phyloP scores from a whole-genome alignment of 805 yeast genomes.

The Saturnispora silvae region DNA sequence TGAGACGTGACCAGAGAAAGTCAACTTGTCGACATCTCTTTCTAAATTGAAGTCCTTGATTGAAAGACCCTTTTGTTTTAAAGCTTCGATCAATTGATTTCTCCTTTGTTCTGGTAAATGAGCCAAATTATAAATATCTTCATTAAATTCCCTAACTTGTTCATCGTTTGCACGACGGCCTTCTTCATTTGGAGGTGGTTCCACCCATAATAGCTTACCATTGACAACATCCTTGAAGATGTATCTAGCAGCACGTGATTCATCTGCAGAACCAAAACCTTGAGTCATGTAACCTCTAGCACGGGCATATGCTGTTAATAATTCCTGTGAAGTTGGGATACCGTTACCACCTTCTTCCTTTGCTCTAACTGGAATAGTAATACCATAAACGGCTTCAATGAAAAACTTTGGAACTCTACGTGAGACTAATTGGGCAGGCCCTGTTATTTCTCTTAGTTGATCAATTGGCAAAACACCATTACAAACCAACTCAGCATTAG shows the following conservation, averaged over 20 bases:
- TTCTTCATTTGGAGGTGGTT: conserved; percentile 77
- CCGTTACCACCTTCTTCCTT: conserved; percentile 85
- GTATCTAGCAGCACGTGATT: conserved; percentile 86
- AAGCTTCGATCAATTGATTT: conserved; percentile 59
- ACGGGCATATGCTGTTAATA: conserved; percentile 85
- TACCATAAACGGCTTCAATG: conserved; percentile 89
- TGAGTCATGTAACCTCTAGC: conserved; percentile 97
- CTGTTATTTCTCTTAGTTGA: conserved; percentile 85
- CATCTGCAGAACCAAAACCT: conserved; percentile 95
- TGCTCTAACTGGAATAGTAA: conserved; percentile 67
- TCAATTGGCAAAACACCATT: conserved; percentile 98
- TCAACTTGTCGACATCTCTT: conserved; percentile 57
- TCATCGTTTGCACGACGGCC: conserved; percentile 42
- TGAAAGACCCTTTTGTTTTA: conserved; percentile 42
- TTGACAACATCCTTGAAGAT: conserved; percentile 89
- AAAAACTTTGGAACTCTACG: conserved; percentile 82
- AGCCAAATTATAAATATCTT: conserved; percentile 56
- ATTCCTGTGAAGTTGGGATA: conserved; percentile 78
- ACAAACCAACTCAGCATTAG: conserved; percentile 93
- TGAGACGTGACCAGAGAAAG: conserved; percentile 71
- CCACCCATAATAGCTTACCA: conserved; percentile 75
- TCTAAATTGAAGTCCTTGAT: conserved; percentile 51
- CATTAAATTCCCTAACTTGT: conserved; percentile 57
- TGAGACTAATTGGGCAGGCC: conserved; percentile 78
- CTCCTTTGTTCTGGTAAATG: conserved; percentile 63